Conservation (phyloP, 345 rosid species). For the Hevea brasiliensis region DNA sequence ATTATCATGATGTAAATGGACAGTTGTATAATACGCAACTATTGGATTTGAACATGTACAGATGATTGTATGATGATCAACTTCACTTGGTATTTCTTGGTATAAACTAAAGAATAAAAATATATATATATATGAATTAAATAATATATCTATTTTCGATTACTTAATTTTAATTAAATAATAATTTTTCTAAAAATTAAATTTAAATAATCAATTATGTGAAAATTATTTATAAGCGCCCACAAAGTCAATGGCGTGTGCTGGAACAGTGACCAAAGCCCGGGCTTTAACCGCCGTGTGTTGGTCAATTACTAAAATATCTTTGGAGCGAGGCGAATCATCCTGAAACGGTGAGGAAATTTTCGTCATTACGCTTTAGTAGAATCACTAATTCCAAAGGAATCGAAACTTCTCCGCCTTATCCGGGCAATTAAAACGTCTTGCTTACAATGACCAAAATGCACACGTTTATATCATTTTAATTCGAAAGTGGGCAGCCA, state of each 20-base stretch:
- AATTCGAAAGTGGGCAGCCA: too few relatives aligned
- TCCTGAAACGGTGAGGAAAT: background rate
- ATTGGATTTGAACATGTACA: background rate
- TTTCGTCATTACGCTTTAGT: background rate
- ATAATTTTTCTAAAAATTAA: too few relatives aligned
- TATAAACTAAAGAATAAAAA: too few relatives aligned
- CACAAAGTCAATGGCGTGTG: too few relatives aligned
- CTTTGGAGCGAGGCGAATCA: too few relatives aligned
- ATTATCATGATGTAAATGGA: background rate
- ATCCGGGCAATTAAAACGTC: slow-evolving; percentile 8
- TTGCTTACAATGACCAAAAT: slow-evolving; percentile 12
- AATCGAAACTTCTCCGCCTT: slow-evolving; percentile 28
- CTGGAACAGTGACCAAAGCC: too few relatives aligned
- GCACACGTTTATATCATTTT: background rate
- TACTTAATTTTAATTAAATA: too few relatives aligned
- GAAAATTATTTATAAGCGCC: too few relatives aligned
- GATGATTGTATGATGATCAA: background rate
- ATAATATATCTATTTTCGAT: too few relatives aligned
- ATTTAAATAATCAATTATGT: too few relatives aligned
- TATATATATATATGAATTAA: too few relatives aligned
- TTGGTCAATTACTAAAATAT: background rate
- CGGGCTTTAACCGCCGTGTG: too few relatives aligned
- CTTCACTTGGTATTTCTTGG: background rate
- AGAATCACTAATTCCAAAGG: background rate
- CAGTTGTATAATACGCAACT: background rate